These are phyloP conservation scores for Albifimbria verrucaria DNA, from an alignment of 2,329 filamentous ascomycete genomes.

Conservation along the genomic window DNA sequence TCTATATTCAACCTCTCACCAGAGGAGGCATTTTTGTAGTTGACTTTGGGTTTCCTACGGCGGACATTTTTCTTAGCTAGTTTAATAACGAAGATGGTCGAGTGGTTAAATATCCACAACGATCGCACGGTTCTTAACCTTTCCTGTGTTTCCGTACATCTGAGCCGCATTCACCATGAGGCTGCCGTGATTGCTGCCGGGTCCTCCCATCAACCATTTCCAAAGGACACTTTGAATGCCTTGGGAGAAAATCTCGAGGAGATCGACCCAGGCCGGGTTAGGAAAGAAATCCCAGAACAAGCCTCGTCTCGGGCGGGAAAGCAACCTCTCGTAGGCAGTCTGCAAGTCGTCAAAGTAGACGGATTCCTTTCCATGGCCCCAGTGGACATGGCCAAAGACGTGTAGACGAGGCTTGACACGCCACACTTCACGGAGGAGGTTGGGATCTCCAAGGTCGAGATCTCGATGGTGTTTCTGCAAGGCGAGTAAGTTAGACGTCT, in stretches of 20 bases:
- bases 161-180: conserved; percentile 57
- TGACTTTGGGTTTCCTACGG: not conserved
- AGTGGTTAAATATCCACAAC: conserved; percentile 29
- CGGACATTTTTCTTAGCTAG: not conserved
- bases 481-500: not conserved
- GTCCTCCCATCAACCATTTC: conserved; percentile 55
- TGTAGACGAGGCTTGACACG: conserved; percentile 72
- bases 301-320: conserved; percentile 40
- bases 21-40: not conserved
- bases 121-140: conserved; percentile 37
- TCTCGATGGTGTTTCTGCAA: conserved; percentile 63
- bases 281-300: conserved; percentile 45
- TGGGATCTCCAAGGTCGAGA: conserved; percentile 66
- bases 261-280: conserved; percentile 42
- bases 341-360: conserved; percentile 76
- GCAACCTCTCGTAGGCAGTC: conserved; percentile 65
- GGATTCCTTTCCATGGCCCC: conserved; percentile 65
- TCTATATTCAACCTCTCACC: not conserved
- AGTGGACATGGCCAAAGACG: conserved; percentile 84
- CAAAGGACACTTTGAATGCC: conserved; percentile 47
- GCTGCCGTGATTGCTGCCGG: conserved; percentile 45
- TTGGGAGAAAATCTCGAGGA: conserved; percentile 39
- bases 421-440: conserved; percentile 69
- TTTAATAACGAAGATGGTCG: not conserved
- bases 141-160: conserved; percentile 51